Base-by-base conservation (phyloP, 106 monocot genomes). In the Chionographis japonica region DNA sequence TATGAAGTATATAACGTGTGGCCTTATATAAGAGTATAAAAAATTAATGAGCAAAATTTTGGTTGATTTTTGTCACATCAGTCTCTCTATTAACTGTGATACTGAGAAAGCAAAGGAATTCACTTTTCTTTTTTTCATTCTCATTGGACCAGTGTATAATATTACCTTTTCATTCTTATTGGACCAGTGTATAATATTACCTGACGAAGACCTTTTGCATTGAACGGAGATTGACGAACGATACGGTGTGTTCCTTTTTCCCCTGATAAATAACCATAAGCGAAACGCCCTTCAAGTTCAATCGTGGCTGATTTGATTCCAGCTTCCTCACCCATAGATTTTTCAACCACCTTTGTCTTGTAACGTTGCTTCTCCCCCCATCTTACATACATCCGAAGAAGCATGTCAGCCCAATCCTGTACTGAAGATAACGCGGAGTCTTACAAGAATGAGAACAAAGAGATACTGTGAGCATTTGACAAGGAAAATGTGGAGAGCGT, bases 371-470 rank as follows among this genome's bases (percentile, higher is more conserved):
- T 90, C 72, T 98, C 97, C 9, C 83, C 92, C 97, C 97, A 98
- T 70, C 92, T 80, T 65, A 88, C 70, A 67, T 90, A 98, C 97
- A 98, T 93, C 35, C 97, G 63, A 8, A 91, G 79, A 50, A 91
- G 69, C 95, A 98, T 93, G 55, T 98, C 93, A 74, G 90, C 92
- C 97, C 97, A 98, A 85, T 98, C 97, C 97, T 98, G 89, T 85
- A 80, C 86, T 89, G 91, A 73, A 84, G 73, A 74, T 58, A 79
- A 80, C 66, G 61, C 68, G 78, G 58, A 70, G 60, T 77, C 56
- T 79, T 79, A 89, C 60, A 46, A 78, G 36, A 53, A 56, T 35
- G 6, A 58, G 60, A 79, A 15, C 7, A 5, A 66, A 15, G 4
- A 15, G 13, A 54, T 70, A 46, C 46, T 46, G 46, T 46, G 46